Evolutionary conservation across 1,139 yeast genomes (phyloP).

Genomic region (Lodderomyces theae): DNA sequence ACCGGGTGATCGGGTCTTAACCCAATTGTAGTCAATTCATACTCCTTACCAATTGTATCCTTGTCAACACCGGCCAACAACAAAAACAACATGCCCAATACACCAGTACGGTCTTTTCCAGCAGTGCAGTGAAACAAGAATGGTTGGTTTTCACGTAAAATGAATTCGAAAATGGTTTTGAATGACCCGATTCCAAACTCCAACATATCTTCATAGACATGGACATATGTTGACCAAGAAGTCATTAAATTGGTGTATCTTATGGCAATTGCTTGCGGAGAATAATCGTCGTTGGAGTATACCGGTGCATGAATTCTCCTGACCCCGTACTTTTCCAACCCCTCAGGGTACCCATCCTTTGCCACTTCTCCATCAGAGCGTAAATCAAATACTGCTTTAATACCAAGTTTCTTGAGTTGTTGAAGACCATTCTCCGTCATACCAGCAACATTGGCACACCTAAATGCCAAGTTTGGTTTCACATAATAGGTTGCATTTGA

Average conservation of each 20-base stretch:
- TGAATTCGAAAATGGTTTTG: conserved; percentile 46
- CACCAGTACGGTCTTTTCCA: conserved; percentile 85
- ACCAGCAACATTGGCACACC: conserved; percentile 61
- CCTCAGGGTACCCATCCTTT: conserved; percentile 46
- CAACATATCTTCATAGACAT: conserved; percentile 62
- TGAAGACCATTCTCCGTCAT: conserved; percentile 48
- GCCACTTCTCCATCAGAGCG: conserved; percentile 61
- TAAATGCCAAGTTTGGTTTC: conserved; percentile 53
- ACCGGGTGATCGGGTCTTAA: conserved; percentile 47
- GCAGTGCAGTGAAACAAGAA: conserved; percentile 78
- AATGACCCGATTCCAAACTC: conserved; percentile 46
- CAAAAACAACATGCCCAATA: conserved; percentile 65
- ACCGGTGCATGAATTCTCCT: conserved; percentile 60
- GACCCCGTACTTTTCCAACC: conserved; percentile 41
- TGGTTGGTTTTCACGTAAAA: conserved; percentile 49
- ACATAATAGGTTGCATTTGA: conserved; percentile 35
- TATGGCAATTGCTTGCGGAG: conserved; percentile 63
- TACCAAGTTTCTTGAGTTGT: conserved; percentile 42
- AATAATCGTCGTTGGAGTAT: conserved; percentile 52
- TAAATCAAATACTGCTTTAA: conserved; percentile 64
- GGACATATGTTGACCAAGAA: conserved; percentile 62
- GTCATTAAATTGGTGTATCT: conserved; percentile 57
- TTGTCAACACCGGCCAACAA: conserved; percentile 63
- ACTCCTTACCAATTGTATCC: conserved; percentile 50
- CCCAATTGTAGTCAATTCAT: conserved; percentile 69